Percentiles rank a stretch among this genome's conserved stretches.
These are phyloP conservation scores for Tricholoma matsutake DNA, from an alignment of 768 basidiomycete species.

Conservation along the genomic window DNA sequence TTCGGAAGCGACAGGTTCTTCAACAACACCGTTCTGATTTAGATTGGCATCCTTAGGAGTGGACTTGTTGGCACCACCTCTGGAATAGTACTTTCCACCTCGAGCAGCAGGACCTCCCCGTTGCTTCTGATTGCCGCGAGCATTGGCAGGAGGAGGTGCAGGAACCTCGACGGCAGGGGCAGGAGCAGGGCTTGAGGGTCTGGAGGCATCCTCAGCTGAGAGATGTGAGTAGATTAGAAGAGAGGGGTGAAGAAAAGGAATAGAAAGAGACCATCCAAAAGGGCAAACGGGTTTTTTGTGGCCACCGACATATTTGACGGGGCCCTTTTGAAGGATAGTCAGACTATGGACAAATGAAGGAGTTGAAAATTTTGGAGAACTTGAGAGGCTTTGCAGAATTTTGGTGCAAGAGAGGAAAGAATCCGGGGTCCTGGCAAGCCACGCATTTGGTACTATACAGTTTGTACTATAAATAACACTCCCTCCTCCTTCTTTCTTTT, in stretches of 20 bases:
- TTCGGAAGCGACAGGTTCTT: constrained; percentile 28
- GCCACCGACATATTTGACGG: constrained; percentile 88
- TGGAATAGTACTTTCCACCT: constrained; percentile 65
- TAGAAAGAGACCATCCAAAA: constrained; percentile 65
- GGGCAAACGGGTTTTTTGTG: constrained; percentile 81
- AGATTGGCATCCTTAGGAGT: constrained; percentile 34
- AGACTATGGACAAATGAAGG: constrained; percentile 17
- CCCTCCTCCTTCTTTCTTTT: not conserved
- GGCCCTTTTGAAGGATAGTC: constrained; percentile 44
- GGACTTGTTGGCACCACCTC: constrained; percentile 48
- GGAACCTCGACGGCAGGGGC: constrained; percentile 29
- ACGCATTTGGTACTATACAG: constrained; percentile 46
- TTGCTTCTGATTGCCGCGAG: constrained; percentile 43
- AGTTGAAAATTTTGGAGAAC: constrained; percentile 8
- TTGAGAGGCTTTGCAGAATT: too few relatives aligned
- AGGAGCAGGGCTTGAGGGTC: constrained; percentile 38
- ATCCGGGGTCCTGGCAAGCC: constrained; percentile 46
- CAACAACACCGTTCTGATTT: constrained; percentile 42
- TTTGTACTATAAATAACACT: constrained; percentile 24
- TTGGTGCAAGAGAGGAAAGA: constrained; percentile 6
- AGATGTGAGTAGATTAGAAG: constrained; percentile 10
- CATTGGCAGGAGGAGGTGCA: constrained; percentile 38
- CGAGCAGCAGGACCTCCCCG: constrained; percentile 60
- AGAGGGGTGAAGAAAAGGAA: constrained; percentile 14
- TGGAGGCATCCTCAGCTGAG: constrained; percentile 47